Conservation (phyloP, 2,329 filamentous ascomycete species). For the Botryotinia calthae region DNA sequence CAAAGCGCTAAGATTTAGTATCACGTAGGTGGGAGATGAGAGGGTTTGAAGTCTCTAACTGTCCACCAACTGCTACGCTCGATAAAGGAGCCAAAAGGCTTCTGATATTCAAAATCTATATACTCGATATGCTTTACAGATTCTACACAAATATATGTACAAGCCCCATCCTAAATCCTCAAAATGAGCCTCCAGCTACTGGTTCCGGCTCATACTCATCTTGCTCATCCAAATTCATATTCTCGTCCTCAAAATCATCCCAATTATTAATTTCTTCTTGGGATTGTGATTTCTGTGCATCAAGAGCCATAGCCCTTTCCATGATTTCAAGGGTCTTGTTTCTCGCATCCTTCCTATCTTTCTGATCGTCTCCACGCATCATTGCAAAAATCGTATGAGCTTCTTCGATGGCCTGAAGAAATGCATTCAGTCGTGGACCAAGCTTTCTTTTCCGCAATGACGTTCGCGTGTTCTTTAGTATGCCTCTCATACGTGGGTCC, state of each 20-base stretch:
- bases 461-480: slow-evolving; percentile 24
- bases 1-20: background rate
- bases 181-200: background rate
- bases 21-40: background rate
- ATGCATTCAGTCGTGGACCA: background rate
- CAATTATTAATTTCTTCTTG: background rate
- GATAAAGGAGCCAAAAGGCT: background rate
- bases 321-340: slow-evolving; percentile 32
- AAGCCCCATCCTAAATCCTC: background rate
- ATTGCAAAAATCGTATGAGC: slow-evolving; percentile 20
- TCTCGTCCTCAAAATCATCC: background rate
- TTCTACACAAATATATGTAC: background rate
- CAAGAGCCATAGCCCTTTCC: slow-evolving; percentile 31
- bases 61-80: background rate
- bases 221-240: background rate
- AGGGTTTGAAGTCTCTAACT: background rate
- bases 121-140: background rate
- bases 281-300: slow-evolving; percentile 12
- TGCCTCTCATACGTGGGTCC: slow-evolving; percentile 27
- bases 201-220: background rate
- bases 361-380: slow-evolving; percentile 20
- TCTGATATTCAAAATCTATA: slow-evolving; percentile 9
- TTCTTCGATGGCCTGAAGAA: slow-evolving; percentile 24
- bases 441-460: background rate
- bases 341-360: slow-evolving; percentile 24